These are phyloP conservation scores for Lentinula aciculospora DNA, from an alignment of 768 basidiomycete genomes.

Conservation along the genomic window DNA sequence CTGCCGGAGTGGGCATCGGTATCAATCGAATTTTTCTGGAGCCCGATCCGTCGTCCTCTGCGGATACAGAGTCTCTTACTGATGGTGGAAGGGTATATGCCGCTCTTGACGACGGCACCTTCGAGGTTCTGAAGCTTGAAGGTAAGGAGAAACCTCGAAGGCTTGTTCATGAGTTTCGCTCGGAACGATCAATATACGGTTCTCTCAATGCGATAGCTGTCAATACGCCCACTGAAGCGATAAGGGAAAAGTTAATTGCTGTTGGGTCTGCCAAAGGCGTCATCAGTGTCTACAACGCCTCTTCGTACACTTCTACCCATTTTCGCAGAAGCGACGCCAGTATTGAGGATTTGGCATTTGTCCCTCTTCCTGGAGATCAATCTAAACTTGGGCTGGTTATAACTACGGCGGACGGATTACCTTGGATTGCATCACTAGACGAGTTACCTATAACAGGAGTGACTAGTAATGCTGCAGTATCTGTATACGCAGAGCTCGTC, in stretches of 20 bases:
- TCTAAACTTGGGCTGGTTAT: background rate
- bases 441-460: slow-evolving; percentile 14
- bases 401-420: slow-evolving; percentile 4
- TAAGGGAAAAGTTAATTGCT: background rate
- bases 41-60: slow-evolving; percentile 8
- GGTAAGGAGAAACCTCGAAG: slow-evolving; percentile 17
- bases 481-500: slow-evolving; percentile 57
- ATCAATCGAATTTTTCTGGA: slow-evolving; percentile 38
- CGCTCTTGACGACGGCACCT: slow-evolving; percentile 49
- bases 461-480: slow-evolving; percentile 42
- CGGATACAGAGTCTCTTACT: slow-evolving; percentile 40
- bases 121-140: slow-evolving; percentile 53
- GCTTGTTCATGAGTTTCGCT: slow-evolving; percentile 21
- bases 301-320: background rate
- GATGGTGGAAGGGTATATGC: slow-evolving; percentile 47
- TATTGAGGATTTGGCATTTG: slow-evolving; percentile 43
- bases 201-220: slow-evolving; percentile 40
- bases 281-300: slow-evolving; percentile 1
- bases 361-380: slow-evolving; percentile 7
- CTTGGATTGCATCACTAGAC: slow-evolving; percentile 13
- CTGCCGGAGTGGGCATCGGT: slow-evolving; percentile 27
- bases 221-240: slow-evolving; percentile 22
- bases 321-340: slow-evolving; percentile 34
- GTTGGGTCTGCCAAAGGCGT: background rate
- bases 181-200: slow-evolving; percentile 14